A percentile compares a stretch with the other conserved stretches of the same genome.
Evolutionary conservation across 192 early-diverging fungal species (phyloP).

Genomic region (Coemansia sp.): DNA sequence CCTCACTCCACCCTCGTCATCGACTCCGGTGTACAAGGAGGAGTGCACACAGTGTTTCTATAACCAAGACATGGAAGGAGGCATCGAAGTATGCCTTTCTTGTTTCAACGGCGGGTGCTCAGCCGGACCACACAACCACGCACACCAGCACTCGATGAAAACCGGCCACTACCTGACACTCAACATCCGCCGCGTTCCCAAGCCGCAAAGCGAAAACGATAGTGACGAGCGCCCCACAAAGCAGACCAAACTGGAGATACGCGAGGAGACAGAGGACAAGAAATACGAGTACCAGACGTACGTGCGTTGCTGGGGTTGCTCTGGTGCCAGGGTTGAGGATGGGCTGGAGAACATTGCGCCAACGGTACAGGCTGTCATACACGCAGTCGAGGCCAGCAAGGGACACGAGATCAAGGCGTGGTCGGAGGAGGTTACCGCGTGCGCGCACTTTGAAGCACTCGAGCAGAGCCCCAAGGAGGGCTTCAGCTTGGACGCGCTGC

Average conservation of each 20-base stretch:
- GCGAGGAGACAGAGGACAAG: conserved; percentile 62
- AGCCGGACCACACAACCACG: conserved; percentile 64
- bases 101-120: conserved; percentile 94
- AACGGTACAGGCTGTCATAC: conserved; percentile 57
- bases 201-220: conserved; percentile 14
- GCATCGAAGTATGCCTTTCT: conserved; percentile 88
- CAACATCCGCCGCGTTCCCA: conserved; percentile 72
- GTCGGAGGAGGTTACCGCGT: conserved; percentile 79
- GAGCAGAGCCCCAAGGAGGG: conserved; percentile 55
- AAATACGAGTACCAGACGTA: conserved; percentile 73
- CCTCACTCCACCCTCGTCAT: conserved; percentile 26
- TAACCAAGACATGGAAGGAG: conserved; percentile 63
- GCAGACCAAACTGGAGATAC: conserved; percentile 91
- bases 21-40: conserved; percentile 72
- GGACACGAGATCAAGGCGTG: conserved; percentile 91
- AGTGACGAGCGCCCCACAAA: conserved; percentile 57
- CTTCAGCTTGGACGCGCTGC: conserved; percentile 24
- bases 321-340: conserved; percentile 55
- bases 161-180: conserved; percentile 72
- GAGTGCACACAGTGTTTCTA: conserved; percentile 96
- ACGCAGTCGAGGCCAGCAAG: conserved; percentile 74
- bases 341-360: conserved; percentile 24
- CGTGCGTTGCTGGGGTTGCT: conserved; percentile 79
- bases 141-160: conserved; percentile 69
- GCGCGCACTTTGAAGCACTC: conserved; percentile 74